phyloP scores from a whole-genome alignment of 148 eudicot species.

The Arbutus unedo region DNA sequence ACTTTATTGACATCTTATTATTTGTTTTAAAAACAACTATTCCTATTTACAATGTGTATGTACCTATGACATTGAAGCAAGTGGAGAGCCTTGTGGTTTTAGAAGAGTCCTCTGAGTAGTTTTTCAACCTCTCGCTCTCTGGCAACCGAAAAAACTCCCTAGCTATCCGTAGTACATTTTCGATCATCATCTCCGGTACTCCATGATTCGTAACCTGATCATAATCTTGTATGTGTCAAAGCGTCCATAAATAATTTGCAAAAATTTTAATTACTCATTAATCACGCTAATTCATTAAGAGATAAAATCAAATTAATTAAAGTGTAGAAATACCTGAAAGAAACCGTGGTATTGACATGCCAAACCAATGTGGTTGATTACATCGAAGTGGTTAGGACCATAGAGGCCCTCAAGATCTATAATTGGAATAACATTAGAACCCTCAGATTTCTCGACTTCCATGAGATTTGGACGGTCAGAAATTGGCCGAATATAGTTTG shows the following conservation, averaged over 20 bases:
- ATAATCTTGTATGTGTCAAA: no score
- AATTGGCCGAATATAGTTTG: constrained; percentile 17
- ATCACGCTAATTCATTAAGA: no score
- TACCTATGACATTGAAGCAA: constrained; percentile 21
- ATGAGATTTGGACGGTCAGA: constrained; percentile 17
- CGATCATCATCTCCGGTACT: constrained; percentile 9
- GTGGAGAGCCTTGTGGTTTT: constrained; percentile 26
- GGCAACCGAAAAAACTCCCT: constrained; percentile 19
- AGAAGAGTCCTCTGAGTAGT: constrained; percentile 19
- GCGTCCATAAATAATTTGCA: no score
- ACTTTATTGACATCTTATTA: no score
- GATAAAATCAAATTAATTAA: no score
- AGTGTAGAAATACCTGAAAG: constrained; percentile 21
- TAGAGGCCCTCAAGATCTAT: constrained; percentile 17
- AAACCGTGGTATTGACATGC: constrained; percentile 22
- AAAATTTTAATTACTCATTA: no score
- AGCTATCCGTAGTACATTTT: constrained; percentile 3
- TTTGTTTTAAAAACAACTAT: no score
- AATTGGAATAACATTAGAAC: constrained; percentile 3
- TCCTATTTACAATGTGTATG: no score
- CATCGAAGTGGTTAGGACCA: not conserved
- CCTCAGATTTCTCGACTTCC: not conserved
- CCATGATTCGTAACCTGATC: constrained; percentile 26
- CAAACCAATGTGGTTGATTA: constrained; percentile 13
- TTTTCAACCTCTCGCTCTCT: constrained; percentile 25